Base-by-base conservation (phyloP, 2,329 filamentous ascomycete species). In the Trichoderma gracile region DNA sequence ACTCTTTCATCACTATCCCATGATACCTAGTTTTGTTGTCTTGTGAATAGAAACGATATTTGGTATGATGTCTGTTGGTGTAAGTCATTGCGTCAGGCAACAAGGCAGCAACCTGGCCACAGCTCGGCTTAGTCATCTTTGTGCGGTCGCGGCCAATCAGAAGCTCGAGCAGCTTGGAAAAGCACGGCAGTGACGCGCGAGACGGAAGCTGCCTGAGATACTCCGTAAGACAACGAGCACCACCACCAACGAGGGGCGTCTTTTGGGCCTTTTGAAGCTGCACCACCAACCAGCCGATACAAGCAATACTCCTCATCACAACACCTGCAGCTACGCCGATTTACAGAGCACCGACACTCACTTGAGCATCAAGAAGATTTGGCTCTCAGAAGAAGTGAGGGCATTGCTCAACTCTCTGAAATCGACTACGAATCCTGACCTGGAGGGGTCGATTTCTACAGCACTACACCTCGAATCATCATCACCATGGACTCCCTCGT, bases 401-500 rank as follows among this genome's bases (percentile, higher is more conserved):
- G 25, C 49, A 62, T 54, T 46, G 49, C 46, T 17, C 27, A 38
- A 15, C 15, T 17, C 38, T 47, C 30, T 8, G 8, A 55, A 21
- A 45, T 17, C 17, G 63, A 66, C 14, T 43, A 50, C 23, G 60
- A 52, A 17, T 14, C 19, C 17, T 52, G 49, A 27, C 49, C 25
- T 52, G 49, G 38, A 42, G 45, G 54, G 55, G 30, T 53, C 46
- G 50, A 38, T 49, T 30, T 55, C 40, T 33, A 46, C 38, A 25
- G 33, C 52, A 30, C 30, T n/a, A 30, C 23, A 45, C 10, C 42
- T 52, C 52, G 6, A 9, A 17, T 33, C 47, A 19, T 53, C 40
- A 57, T 42, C 50, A 68, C 58, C 62, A 99, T 99, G 95, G 92
- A 99, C 79, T 86, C 92, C 73, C 88, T 99, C 77, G 92, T 99